Conservation (phyloP, 1,284 basidiomycete genomes). For the Leccinum griseonigrum region DNA sequence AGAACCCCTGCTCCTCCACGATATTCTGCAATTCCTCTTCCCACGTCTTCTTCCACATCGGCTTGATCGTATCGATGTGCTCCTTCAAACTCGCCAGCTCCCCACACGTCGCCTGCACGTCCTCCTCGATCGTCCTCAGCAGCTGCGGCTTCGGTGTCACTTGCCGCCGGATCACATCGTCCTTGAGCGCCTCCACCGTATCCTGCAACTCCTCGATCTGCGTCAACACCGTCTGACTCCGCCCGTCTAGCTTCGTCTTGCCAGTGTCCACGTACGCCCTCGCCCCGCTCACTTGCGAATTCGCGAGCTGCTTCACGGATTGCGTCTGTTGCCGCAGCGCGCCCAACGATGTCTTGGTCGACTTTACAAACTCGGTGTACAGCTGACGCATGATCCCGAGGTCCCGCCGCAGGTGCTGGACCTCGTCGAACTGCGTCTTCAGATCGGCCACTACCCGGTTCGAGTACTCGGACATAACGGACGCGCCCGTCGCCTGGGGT, state of each 20-base stretch:
- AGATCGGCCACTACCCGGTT: slow-evolving; percentile 76
- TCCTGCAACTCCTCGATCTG: slow-evolving; percentile 95
- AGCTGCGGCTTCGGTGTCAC: slow-evolving; percentile 79
- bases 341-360: slow-evolving; percentile 83
- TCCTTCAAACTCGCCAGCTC: slow-evolving; percentile 80
- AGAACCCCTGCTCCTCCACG: slow-evolving; percentile 95
- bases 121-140: slow-evolving; percentile 72
- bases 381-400: slow-evolving; percentile 92
- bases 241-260: slow-evolving; percentile 85
- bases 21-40: slow-evolving; percentile 94
- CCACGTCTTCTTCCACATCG: slow-evolving; percentile 99
- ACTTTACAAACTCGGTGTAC: slow-evolving; percentile 89
- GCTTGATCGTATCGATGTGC: slow-evolving; percentile 88
- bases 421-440: slow-evolving; percentile 90
- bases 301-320: slow-evolving; percentile 83
- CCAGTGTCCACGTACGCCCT: slow-evolving; percentile 89
- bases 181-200: slow-evolving; percentile 85
- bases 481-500: slow-evolving; percentile 72
- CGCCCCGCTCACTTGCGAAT: slow-evolving; percentile 80
- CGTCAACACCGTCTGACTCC: slow-evolving; percentile 89
- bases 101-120: slow-evolving; percentile 66
- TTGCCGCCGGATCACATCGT: slow-evolving; percentile 90
- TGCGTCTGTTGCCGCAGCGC: slow-evolving; percentile 81
- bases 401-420: slow-evolving; percentile 90
- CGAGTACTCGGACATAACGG: slow-evolving; percentile 69